A percentile compares a stretch with the other conserved stretches of the same genome.
Evolutionary conservation across 2,329 filamentous ascomycete genomes (phyloP).

Genomic region (Apiospora koreana): DNA sequence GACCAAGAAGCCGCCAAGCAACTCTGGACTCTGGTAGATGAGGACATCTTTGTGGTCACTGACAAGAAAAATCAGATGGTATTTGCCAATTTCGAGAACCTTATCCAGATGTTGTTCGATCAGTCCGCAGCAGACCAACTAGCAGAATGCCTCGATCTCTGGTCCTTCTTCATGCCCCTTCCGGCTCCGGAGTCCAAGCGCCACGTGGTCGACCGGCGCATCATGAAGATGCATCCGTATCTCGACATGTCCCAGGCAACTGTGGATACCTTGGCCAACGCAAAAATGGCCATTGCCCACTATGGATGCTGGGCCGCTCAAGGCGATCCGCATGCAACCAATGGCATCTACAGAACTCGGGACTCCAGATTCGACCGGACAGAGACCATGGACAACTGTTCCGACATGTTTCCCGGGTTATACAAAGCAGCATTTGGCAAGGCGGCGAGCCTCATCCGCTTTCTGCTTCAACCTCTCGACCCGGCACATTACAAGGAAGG

Average conservation of each 20-base stretch:
- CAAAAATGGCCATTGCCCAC: conserved; percentile 18
- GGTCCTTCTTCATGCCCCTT: conserved; percentile 17
- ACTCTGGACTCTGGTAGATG: neutral
- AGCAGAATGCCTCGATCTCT: conserved; percentile 12
- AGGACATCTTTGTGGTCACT: neutral
- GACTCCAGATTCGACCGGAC: neutral
- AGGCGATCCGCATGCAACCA: neutral
- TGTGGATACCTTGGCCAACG: conserved; percentile 15
- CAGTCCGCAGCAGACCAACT: neutral
- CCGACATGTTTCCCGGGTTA: neutral
- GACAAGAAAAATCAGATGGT: neutral
- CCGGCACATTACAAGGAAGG: neutral
- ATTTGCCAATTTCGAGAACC: neutral
- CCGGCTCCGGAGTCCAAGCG: conserved; percentile 12
- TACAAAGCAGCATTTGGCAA: neutral
- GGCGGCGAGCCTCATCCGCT: neutral
- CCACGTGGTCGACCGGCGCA: conserved; percentile 17
- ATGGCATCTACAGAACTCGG: neutral
- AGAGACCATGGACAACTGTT: neutral
- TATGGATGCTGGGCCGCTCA: conserved; percentile 14
- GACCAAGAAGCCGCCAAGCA: neutral
- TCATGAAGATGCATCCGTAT: conserved; percentile 18
- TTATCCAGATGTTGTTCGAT: neutral
- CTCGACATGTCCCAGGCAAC: conserved; percentile 19
- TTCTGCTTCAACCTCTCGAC: neutral